Conservation (phyloP, 495 filamentous ascomycete species). For the Podospora tetraspora region DNA sequence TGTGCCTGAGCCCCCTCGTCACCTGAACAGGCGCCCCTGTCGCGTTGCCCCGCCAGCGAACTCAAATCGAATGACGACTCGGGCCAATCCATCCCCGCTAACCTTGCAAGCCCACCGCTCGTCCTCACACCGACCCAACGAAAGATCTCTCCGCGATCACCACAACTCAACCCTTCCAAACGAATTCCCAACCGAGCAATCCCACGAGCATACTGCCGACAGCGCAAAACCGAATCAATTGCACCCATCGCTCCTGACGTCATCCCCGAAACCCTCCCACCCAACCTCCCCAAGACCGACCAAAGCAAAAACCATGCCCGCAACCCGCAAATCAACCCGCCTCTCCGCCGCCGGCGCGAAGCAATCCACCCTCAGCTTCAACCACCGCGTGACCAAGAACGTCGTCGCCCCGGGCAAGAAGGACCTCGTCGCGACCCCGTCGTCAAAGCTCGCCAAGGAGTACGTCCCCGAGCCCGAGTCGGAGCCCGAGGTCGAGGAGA, state of each 20-base stretch:
- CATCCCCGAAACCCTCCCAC: constrained; percentile 5
- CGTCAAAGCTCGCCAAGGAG: constrained; percentile 25
- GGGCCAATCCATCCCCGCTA: background rate
- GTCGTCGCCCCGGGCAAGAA: constrained; percentile 35
- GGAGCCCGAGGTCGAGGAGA: constrained; percentile 23
- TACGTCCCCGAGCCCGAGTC: constrained; percentile 24
- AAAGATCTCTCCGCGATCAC: background rate
- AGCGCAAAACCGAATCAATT: background rate
- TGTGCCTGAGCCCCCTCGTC: background rate
- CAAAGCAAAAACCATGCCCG: constrained; percentile 52
- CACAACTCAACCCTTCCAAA: background rate
- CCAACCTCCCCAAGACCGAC: background rate
- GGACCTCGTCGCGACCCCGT: constrained; percentile 35
- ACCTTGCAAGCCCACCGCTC: background rate
- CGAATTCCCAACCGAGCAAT: background rate
- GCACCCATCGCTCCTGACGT: constrained; percentile 19
- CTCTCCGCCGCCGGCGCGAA: constrained; percentile 36
- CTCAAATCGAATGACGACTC: background rate
- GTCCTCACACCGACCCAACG: background rate
- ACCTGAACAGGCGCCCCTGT: constrained; percentile 27
- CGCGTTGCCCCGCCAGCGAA: constrained; percentile 33
- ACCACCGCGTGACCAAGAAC: constrained; percentile 69
- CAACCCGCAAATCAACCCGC: constrained; percentile 56
- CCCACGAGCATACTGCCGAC: background rate
- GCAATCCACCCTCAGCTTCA: constrained; percentile 74